Evolutionary conservation across 2,329 filamentous ascomycete genomes (phyloP).

Genomic region (Allantophomopsis cytisporea): DNA sequence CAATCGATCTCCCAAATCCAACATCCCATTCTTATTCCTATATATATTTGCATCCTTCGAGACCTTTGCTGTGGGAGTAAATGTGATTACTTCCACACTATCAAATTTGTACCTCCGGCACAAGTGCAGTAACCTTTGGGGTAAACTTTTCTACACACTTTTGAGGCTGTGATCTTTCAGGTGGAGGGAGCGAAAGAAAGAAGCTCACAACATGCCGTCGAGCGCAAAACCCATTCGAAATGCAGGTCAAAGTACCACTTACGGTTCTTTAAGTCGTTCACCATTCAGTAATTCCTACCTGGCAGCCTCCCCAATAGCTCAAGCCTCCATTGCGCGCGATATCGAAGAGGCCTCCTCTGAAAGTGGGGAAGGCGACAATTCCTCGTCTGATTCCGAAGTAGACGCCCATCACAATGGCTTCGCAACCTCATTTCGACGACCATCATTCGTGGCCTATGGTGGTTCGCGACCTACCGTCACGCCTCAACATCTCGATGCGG

Average conservation of each 20-base stretch:
- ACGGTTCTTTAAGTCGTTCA: slow-evolving; percentile 15
- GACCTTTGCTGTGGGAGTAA: too few species aligned
- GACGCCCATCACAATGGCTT: slow-evolving; percentile 19
- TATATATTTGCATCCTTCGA: too few species aligned
- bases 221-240: slow-evolving; percentile 9
- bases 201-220: slow-evolving; percentile 11
- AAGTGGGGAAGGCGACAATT: slow-evolving; percentile 26
- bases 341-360: slow-evolving; percentile 46
- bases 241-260: not conserved
- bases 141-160: too few species aligned
- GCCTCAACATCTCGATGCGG: slow-evolving; percentile 32
- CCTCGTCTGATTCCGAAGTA: slow-evolving; percentile 25
- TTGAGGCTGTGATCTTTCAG: too few species aligned
- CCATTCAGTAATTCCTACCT: slow-evolving; percentile 30
- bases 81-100: too few species aligned
- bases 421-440: slow-evolving; percentile 52
- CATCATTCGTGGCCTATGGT: slow-evolving; percentile 62
- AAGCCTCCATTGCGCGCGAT: slow-evolving; percentile 52
- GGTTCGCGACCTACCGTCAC: slow-evolving; percentile 58
- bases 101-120: too few species aligned
- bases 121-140: too few species aligned
- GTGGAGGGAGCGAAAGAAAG: too few species aligned
- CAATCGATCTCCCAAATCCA: too few species aligned
- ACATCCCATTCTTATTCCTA: too few species aligned
- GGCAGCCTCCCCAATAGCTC: slow-evolving; percentile 50